These are phyloP conservation scores for Zizania palustris DNA, from an alignment of 202 grass and related monocot species.

Conservation along the genomic window DNA sequence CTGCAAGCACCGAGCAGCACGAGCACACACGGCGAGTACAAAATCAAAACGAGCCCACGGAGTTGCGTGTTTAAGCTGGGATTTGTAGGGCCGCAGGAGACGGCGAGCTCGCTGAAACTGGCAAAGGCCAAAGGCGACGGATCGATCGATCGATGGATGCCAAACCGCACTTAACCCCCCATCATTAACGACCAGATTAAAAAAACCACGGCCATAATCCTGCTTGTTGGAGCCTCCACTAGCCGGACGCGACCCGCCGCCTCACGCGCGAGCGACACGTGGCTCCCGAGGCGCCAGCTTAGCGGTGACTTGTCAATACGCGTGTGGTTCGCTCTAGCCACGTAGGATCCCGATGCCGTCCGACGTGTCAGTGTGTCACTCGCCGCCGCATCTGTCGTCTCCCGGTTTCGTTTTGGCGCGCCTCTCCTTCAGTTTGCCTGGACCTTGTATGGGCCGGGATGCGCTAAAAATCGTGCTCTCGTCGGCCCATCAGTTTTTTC, in stretches of 20 bases:
- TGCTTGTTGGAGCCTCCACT: conserved; percentile 63
- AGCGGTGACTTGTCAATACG: conserved; percentile 69
- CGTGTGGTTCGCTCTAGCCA: conserved; percentile 8
- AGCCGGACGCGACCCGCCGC: conserved; percentile 34
- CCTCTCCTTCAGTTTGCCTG: neutral
- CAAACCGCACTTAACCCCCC: conserved; percentile 54
- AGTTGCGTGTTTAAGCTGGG: conserved; percentile 20
- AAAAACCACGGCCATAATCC: conserved; percentile 37
- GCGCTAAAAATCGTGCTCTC: neutral
- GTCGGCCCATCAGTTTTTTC: neutral
- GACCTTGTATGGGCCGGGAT: neutral
- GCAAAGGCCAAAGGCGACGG: conserved; percentile 9
- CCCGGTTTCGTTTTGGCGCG: neutral
- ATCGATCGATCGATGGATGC: conserved; percentile 8
- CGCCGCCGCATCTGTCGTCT: neutral
- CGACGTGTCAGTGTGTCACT: conserved; percentile 58
- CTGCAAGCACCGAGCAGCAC: neutral
- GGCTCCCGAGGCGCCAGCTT: conserved; percentile 8
- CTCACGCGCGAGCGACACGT: conserved; percentile 32
- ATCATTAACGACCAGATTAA: conserved; percentile 45
- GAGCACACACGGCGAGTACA: neutral
- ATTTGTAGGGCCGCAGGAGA: conserved; percentile 30
- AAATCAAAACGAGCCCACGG: neutral
- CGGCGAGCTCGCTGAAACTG: neutral
- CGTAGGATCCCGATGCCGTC: conserved; percentile 9